phyloP scores from a whole-genome alignment of 768 basidiomycete species.

The Hortiboletus campestris region DNA sequence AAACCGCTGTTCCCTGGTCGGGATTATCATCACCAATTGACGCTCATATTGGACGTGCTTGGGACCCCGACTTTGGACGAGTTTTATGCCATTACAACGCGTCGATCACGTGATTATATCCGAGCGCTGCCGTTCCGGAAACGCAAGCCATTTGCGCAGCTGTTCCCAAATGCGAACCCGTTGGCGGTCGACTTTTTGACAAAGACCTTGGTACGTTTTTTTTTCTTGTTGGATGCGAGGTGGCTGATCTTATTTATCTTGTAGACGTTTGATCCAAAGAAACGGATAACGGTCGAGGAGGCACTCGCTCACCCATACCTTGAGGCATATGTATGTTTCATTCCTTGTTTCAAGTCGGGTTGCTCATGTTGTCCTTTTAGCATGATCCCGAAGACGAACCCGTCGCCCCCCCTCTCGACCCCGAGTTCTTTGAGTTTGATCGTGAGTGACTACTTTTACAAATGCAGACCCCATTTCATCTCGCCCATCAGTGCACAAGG shows the following conservation, averaged over 20 bases:
- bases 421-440: slow-evolving; percentile 98
- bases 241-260: background rate
- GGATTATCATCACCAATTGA: slow-evolving; percentile 95
- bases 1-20: slow-evolving; percentile 97
- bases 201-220: slow-evolving; percentile 66
- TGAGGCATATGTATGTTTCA: slow-evolving; percentile 74
- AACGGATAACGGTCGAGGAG: slow-evolving; percentile 91
- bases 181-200: slow-evolving; percentile 75
- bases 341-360: background rate
- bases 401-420: slow-evolving; percentile 89
- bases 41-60: slow-evolving; percentile 92
- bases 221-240: too few species aligned
- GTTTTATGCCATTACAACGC: slow-evolving; percentile 94
- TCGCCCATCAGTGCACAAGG: slow-evolving; percentile 72
- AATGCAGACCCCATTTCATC: background rate
- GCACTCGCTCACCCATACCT: slow-evolving; percentile 94
- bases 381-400: slow-evolving; percentile 98
- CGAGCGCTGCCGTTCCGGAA: slow-evolving; percentile 93
- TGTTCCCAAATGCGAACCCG: slow-evolving; percentile 91
- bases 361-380: slow-evolving; percentile 34
- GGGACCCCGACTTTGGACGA: slow-evolving; percentile 97
- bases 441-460: slow-evolving; percentile 43
- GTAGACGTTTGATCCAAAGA: slow-evolving; percentile 96
- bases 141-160: slow-evolving; percentile 70
- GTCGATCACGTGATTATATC: slow-evolving; percentile 91